These are phyloP conservation scores for Adansonia madagascariensis DNA, from an alignment of 441 rosid genomes.

Conservation along the genomic window DNA sequence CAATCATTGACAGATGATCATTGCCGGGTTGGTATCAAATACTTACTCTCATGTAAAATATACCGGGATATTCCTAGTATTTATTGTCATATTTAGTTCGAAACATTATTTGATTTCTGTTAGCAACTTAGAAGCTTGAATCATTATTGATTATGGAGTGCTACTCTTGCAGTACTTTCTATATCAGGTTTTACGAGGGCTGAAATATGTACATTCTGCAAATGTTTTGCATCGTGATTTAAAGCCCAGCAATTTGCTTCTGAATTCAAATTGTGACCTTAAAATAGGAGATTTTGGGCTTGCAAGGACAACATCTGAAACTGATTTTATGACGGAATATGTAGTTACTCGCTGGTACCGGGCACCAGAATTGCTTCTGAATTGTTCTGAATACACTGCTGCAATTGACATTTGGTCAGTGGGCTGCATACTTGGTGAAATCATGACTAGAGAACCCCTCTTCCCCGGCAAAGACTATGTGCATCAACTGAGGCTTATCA, in stretches of 20 bases:
- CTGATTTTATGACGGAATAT: constrained; percentile 98
- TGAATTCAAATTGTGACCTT: constrained; percentile 91
- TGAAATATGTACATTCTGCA: constrained; percentile 93
- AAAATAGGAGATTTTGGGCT: constrained; percentile 96
- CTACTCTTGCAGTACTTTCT: constrained; percentile 76
- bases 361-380: constrained; percentile 94
- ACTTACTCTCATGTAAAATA: constrained; percentile 16
- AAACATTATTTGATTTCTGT: background rate
- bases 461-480: constrained; percentile 98
- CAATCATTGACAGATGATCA: constrained; percentile 79
- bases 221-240: constrained; percentile 91
- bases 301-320: constrained; percentile 96
- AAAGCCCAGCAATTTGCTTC: constrained; percentile 88
- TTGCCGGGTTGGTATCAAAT: constrained; percentile 68
- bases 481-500: constrained; percentile 88
- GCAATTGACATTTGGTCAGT: constrained; percentile 99
- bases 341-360: constrained; percentile 98
- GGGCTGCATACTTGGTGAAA: constrained; percentile 95
- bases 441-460: constrained; percentile 70
- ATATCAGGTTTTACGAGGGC: constrained; percentile 88
- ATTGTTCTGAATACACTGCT: constrained; percentile 94
- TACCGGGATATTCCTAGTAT: background rate
- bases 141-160: constrained; percentile 22
- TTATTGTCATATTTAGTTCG: background rate
- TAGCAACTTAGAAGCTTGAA: constrained; percentile 7